A percentile compares a stretch with the other conserved stretches of the same genome.
Evolutionary conservation across 2,329 filamentous ascomycete species (phyloP).

Genomic region (Dryadomyces quercivorus): DNA sequence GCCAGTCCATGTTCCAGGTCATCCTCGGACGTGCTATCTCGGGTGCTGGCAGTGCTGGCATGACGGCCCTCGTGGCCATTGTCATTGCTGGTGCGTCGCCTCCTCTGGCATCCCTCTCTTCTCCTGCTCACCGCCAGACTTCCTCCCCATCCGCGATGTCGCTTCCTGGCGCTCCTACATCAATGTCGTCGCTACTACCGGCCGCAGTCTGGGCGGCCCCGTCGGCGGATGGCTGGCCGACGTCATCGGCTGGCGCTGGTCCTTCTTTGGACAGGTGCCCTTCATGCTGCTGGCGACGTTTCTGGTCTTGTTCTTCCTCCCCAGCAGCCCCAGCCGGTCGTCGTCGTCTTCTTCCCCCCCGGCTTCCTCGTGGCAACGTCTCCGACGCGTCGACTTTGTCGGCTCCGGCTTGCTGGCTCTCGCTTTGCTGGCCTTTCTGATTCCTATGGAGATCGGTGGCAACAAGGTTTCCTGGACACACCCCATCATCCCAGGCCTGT

Average conservation of each 20-base stretch:
- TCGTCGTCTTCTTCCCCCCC: not conserved
- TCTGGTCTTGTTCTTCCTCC: constrained; percentile 23
- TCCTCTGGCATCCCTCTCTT: not conserved
- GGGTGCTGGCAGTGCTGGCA: constrained; percentile 38
- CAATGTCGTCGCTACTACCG: constrained; percentile 38
- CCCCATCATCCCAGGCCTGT: constrained; percentile 20
- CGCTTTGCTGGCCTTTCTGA: constrained; percentile 22
- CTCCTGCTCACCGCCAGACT: constrained; percentile 19
- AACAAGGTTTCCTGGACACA: constrained; percentile 25
- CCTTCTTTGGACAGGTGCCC: constrained; percentile 45
- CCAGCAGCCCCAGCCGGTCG: constrained; percentile 12
- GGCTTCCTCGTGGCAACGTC: constrained; percentile 14
- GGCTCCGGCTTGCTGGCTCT: constrained; percentile 35
- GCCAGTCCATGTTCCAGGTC: constrained; percentile 33
- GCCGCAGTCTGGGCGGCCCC: constrained; percentile 38
- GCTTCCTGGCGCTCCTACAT: constrained; percentile 41
- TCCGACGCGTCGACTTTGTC: constrained; percentile 45
- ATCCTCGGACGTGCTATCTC: constrained; percentile 38
- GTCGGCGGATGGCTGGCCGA: constrained; percentile 50
- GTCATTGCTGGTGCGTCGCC: constrained; percentile 33
- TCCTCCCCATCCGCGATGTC: constrained; percentile 38
- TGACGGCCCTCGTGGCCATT: constrained; percentile 36
- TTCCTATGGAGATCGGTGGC: constrained; percentile 28
- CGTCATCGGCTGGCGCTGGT: constrained; percentile 55
- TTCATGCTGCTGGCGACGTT: constrained; percentile 37